Evolutionary conservation across 1,139 yeast genomes (phyloP), one percentile per base, ranked within the genome.

Genomic region (Debaryomyces udenii): DNA sequence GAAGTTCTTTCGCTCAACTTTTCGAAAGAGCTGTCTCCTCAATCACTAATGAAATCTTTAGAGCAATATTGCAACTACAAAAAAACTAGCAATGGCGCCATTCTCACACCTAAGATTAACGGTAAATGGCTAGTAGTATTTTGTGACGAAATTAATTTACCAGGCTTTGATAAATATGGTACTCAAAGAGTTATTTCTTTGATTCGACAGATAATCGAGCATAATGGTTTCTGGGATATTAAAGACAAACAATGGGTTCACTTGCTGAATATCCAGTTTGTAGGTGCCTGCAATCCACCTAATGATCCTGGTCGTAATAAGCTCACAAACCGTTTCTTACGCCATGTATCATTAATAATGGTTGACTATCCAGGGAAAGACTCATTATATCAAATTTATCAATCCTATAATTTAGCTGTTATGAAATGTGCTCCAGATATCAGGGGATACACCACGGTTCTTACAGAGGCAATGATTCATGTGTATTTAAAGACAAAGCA

Each of bases 281-380:
- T 91, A 9, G 98, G 96, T 5, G 98, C 99, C 0, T 93, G 98
- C 60, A 93, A 93, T 55, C 93, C 97, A 1, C 84, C 96, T 0
- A 71, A 81, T 1, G 96, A 88, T 60, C 79, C 81, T 2, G 96
- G 97, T 0, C 74, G 99, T 49, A 69, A 75, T 13, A 61, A 59
- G 3, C 59, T 93, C 27, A 67, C 81, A 1, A 59, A 68, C n/a
- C 67, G 97, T 39, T 84, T 91, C 53, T 61, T 87, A 37, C 73
- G 95, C 7, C 94, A 85, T 53, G 72, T 80, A 4, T 66, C 85
- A 1, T 70, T 89, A 5, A 53, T 93, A 0, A 77, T 82, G 78
- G 87, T 91, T 5, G 96, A 85, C 50, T 86, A 90, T 55, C 98
- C 98, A 0, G 83, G 84, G 0, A 54, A 56, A n/a, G 50, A 58